These are phyloP conservation scores for Cladosporium colombiae DNA, from an alignment of 2,329 filamentous ascomycete genomes.

Conservation along the genomic window DNA sequence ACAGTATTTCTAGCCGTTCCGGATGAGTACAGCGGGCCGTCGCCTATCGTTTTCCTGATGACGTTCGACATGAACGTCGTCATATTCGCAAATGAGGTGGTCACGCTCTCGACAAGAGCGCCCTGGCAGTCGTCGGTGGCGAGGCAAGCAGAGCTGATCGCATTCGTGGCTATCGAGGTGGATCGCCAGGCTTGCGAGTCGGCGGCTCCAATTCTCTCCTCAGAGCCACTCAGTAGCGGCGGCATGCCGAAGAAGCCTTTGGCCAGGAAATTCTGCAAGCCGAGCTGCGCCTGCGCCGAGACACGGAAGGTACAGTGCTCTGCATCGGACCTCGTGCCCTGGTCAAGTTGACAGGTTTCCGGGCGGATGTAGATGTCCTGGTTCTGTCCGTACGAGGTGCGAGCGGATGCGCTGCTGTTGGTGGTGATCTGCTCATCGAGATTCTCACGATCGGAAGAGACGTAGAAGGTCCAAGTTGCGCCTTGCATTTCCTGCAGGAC, in stretches of 20 bases:
- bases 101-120: background rate
- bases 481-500: too few species aligned
- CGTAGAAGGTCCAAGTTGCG: too few species aligned
- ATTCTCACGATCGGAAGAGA: too few species aligned
- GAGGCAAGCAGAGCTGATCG: background rate
- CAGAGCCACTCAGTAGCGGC: background rate
- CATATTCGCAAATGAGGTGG: background rate
- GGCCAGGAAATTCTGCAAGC: background rate
- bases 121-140: background rate
- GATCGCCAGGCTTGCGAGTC: background rate
- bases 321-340: background rate
- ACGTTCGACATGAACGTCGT: background rate
- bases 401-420: background rate
- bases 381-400: background rate
- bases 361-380: background rate
- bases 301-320: background rate
- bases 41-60: background rate
- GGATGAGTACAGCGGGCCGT: background rate
- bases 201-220: background rate
- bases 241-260: background rate
- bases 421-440: background rate
- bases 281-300: background rate
- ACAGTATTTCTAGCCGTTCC: background rate
- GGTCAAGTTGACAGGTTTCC: background rate
- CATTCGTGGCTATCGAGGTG: background rate